These are phyloP conservation scores for California macrophylla DNA, from an alignment of 441 rosid genomes.

Conservation along the genomic window DNA sequence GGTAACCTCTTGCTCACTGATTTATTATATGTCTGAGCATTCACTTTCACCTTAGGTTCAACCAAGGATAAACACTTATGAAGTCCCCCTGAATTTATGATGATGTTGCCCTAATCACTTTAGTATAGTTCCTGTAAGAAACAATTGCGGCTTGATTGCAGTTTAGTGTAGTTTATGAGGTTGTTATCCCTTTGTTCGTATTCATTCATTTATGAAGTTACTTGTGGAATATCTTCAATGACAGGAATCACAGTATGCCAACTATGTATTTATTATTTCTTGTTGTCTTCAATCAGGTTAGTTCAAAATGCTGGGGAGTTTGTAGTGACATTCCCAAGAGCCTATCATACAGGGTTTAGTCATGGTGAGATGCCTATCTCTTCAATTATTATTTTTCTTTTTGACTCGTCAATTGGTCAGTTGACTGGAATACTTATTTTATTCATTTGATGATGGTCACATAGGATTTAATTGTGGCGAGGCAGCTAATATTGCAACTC, in stretches of 20 bases:
- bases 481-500: constrained; percentile 84
- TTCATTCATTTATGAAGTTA: neutral
- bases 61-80: too few species aligned
- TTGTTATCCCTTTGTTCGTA: neutral
- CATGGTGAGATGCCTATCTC: constrained; percentile 45
- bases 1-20: constrained; percentile 38
- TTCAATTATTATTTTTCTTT: constrained; percentile 19
- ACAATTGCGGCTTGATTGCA: neutral
- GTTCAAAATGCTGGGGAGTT: constrained; percentile 99
- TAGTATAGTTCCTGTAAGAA: neutral
- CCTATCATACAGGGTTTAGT: constrained; percentile 97
- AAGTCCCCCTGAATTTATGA: neutral
- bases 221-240: neutral
- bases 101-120: neutral
- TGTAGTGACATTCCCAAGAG: constrained; percentile 97
- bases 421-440: constrained; percentile 14
- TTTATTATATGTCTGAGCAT: constrained; percentile 15
- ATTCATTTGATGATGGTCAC: constrained; percentile 11
- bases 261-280: constrained; percentile 10
- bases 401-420: constrained; percentile 10
- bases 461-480: constrained; percentile 79
- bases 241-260: neutral
- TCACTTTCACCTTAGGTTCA: neutral
- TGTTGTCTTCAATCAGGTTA: constrained; percentile 50
- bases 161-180: neutral